Evolutionary conservation across 768 basidiomycete species (phyloP).

Genomic region (Suillus plorans): DNA sequence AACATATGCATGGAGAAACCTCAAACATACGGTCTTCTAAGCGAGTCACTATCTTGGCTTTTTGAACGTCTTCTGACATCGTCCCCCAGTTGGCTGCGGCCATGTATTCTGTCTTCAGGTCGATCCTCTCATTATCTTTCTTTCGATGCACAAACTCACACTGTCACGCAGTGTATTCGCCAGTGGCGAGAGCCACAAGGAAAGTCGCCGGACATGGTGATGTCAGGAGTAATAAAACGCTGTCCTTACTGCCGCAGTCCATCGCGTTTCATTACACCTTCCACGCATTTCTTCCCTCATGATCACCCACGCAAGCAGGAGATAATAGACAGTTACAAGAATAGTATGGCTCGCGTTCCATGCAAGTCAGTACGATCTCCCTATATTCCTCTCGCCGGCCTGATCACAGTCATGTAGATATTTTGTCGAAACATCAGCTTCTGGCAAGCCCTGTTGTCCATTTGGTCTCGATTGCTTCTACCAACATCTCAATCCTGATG

Average conservation of each 20-base stretch:
- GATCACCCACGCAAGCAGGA: conserved; percentile 52
- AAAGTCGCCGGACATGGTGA: conserved; percentile 49
- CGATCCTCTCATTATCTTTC: conserved; percentile 18
- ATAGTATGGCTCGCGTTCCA: conserved; percentile 67
- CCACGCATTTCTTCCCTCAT: conserved; percentile 62
- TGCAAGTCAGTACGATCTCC: conserved; percentile 52
- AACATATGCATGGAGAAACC: conserved; percentile 79
- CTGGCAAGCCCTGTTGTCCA: conserved; percentile 59
- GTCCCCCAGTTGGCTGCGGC: conserved; percentile 58
- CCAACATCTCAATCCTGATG: conserved; percentile 66
- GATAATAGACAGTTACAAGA: conserved; percentile 59
- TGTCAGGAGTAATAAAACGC: conserved; percentile 64
- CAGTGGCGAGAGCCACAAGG: conserved; percentile 69
- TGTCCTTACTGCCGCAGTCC: conserved; percentile 75
- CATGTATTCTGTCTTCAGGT: conserved; percentile 79
- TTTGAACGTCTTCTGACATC: conserved; percentile 1
- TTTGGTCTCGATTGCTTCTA: conserved; percentile 85
- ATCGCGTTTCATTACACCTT: conserved; percentile 72
- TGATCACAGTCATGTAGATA: conserved; percentile 41
- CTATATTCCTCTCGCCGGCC: neutral
- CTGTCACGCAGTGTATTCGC: conserved; percentile 61
- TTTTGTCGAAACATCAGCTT: conserved; percentile 52
- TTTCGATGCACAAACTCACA: conserved; percentile 6
- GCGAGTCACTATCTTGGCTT: conserved; percentile 36
- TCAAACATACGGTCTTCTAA: conserved; percentile 62